Base-by-base conservation (phyloP, 208 protist species). In the Acanthamoeba healyi region DNA sequence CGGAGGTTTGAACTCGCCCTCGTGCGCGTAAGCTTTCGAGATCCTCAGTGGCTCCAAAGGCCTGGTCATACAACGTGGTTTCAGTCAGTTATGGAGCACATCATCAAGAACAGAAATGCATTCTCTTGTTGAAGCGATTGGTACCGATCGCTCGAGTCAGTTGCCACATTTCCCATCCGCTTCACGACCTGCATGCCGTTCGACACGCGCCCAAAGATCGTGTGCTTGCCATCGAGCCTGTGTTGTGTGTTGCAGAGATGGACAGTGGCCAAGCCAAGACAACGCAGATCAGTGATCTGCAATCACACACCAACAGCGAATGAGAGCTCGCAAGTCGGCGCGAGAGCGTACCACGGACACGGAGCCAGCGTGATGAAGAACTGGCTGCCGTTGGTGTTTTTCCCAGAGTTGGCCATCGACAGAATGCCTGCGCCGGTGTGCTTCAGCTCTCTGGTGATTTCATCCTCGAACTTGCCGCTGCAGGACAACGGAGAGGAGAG, bases 401-500 rank as follows among this genome's bases (percentile, higher is more conserved):
- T 40, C 17, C 87, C 87, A 5, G 87, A 17, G 32, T 92, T 92
- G 32, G 87, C 87, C 81, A 89, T 89, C 49, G 81, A 89, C 26
- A 87, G 44, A 32, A 87, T 87, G 42, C 79, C 79, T 5, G 79
- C 46, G n/a, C 94, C 94, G 17, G 94, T 96, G 94, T 98, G 97
- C 96, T 99, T 99, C n/a, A 98, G 97, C 32, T 93, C 26, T 36
- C 97, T 97, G 90, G 99, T 99, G 88, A 98, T 99, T 96, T 99
- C 99, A 95, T 99, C 98, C 22, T 96, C 95, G 87, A 98, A 98
- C 94, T 98, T 96, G 32, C 96, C 97, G 24, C 96, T 96, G 29
- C 29, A 3, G n/a, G 10, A 38, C 32, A 26, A 65, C 14, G 10
- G 14, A 72, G 70, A 17, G 70, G 19, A 90, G 34, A 49, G 22